phyloP scores from a whole-genome alignment of 1,284 basidiomycete genomes.

The Bjerkandera adusta region DNA sequence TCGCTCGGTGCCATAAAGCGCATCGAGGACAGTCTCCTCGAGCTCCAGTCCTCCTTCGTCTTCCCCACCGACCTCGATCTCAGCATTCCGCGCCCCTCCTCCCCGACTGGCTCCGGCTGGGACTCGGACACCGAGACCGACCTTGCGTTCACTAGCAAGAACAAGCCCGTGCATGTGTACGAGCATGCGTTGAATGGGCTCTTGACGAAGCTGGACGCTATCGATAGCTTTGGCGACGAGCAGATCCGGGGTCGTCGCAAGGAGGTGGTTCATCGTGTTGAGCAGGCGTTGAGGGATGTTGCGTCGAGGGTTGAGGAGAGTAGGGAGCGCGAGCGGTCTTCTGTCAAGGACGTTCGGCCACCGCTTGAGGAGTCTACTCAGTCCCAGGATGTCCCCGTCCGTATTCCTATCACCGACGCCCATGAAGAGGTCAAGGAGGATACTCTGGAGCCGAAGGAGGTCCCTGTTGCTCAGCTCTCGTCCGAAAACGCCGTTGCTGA shows the following conservation, averaged over 20 bases:
- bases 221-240: conserved; percentile 61
- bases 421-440: too few relatives aligned
- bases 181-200: conserved; percentile 57
- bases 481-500: too few relatives aligned
- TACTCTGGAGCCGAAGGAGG: too few relatives aligned
- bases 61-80: conserved; percentile 35
- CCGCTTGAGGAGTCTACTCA: not conserved
- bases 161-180: conserved; percentile 47
- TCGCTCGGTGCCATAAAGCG: conserved; percentile 27
- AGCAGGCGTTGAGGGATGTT: conserved; percentile 49
- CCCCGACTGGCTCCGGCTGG: not conserved
- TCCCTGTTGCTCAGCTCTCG: too few relatives aligned
- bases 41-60: conserved; percentile 28
- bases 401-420: too few relatives aligned
- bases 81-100: conserved; percentile 11
- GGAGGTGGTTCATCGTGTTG: conserved; percentile 58
- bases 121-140: conserved; percentile 11
- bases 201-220: conserved; percentile 61
- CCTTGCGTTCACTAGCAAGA: conserved; percentile 41
- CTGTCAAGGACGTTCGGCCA: not conserved
- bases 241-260: conserved; percentile 56
- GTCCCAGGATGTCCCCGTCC: too few relatives aligned
- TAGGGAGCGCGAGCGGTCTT: conserved; percentile 19
- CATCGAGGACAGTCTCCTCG: conserved; percentile 27
- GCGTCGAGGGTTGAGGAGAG: conserved; percentile 38